Base-by-base conservation (phyloP, 257 asterid species). In the Eustoma russellianum region DNA sequence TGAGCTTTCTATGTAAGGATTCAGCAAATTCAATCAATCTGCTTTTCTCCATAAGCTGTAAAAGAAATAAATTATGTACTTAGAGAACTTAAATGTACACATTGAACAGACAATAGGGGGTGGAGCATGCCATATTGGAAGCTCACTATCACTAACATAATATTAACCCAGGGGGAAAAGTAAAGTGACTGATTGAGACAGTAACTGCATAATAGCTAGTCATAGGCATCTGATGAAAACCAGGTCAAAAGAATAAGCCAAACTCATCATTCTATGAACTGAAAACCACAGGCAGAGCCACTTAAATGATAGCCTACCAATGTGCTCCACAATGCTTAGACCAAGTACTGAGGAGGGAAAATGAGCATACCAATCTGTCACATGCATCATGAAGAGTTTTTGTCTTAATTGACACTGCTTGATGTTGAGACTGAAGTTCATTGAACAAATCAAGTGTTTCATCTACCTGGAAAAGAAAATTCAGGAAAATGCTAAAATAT, bases 351-450 rank as follows among this genome's bases (percentile, higher is more conserved):
- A 49, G 44, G 11, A 49, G 47, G 52, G 63, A 67, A 59, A 66
- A 67, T 53, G 62, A 34, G 52, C 66, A 44, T 74, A 85, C 99
- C 99, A 92, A 78, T 72, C 97, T 83, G 61, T 92, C 95, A 14
- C 97, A 88, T 52, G 99, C 97, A 79, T 85, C 99, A 79, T 92
- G 99, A 71, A 92, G 80, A 61, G 95, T 92, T 78, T 81, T 88
- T 43, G 99, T 92, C 74, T 88, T 92, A 33, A 85, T 92, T 60
- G 99, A 95, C 52, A 92, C 99, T 60, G 94, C 91, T 66, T 88
- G 91, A 81, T 88, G 97, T 81, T 92, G 97, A 61, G 83, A 76
- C 66, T 92, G 99, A 53, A 88, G 79, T 57, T 85, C 95, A 81
- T 78, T 85, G 71, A 92, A 88, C 56, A 88, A 74, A 52, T 85